Evolutionary conservation across 1,139 yeast species (phyloP).

Genomic region (Suhomyces taliae): DNA sequence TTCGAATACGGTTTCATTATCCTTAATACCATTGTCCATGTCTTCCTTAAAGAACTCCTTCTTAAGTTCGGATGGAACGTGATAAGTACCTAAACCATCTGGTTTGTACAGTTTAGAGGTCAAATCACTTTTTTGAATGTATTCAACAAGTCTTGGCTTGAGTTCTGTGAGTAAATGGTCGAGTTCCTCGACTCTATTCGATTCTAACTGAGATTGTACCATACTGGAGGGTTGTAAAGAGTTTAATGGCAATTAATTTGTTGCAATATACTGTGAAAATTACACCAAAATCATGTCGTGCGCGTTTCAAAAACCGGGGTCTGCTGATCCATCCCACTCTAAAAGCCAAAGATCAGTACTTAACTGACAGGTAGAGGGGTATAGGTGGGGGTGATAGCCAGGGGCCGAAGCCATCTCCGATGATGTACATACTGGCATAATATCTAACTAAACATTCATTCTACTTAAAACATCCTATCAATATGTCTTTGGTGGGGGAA

Average conservation of each 20-base stretch:
- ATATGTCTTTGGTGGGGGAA: no score
- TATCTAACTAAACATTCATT: no score
- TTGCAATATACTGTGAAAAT: slow-evolving; percentile 1
- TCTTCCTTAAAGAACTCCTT: slow-evolving; percentile 18
- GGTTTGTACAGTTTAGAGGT: slow-evolving; percentile 24
- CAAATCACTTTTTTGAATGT: slow-evolving; percentile 38
- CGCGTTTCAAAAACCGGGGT: neutral
- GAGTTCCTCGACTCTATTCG: slow-evolving; percentile 39
- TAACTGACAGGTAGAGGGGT: no score
- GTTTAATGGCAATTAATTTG: neutral
- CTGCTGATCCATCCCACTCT: neutral
- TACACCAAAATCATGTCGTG: neutral
- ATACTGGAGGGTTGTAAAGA: neutral
- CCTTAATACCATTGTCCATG: slow-evolving; percentile 10
- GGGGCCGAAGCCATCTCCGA: no score
- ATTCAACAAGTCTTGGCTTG: slow-evolving; percentile 39
- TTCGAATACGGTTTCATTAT: slow-evolving; percentile 20
- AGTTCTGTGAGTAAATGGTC: slow-evolving; percentile 33
- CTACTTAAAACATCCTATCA: no score
- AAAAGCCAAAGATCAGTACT: no score
- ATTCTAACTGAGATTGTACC: slow-evolving; percentile 27
- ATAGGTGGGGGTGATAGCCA: no score
- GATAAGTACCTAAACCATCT: slow-evolving; percentile 40
- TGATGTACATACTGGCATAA: no score
- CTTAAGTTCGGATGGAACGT: slow-evolving; percentile 37